phyloP scores from a whole-genome alignment of 2,329 filamentous ascomycete species.

The Aureobasidium sp. region DNA sequence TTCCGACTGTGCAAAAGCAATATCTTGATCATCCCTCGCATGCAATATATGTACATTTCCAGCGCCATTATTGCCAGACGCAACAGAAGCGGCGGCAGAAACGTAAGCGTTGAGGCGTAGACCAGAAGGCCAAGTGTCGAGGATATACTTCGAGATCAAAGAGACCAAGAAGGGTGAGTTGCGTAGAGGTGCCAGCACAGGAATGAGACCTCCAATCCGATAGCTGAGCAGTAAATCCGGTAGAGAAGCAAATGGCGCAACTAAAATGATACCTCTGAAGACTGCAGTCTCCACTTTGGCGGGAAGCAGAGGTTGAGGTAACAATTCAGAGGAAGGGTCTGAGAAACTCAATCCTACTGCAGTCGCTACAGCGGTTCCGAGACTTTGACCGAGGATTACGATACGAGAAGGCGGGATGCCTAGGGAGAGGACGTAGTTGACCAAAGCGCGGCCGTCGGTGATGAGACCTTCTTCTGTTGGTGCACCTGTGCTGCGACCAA shows the following conservation, averaged over 20 bases:
- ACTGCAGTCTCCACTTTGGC: constrained; percentile 44
- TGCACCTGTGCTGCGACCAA: constrained; percentile 80
- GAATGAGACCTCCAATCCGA: constrained; percentile 79
- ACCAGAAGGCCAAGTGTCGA: constrained; percentile 86
- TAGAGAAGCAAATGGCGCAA: constrained; percentile 82
- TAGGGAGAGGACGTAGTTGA: constrained; percentile 76
- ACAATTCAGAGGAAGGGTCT: constrained; percentile 26
- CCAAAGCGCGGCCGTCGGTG: constrained; percentile 76
- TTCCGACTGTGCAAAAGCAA: constrained; percentile 77
- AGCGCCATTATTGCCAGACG: constrained; percentile 37
- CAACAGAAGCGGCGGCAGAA: constrained; percentile 46
- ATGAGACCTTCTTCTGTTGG: constrained; percentile 87
- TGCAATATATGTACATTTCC: constrained; percentile 76
- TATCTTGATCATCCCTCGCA: constrained; percentile 83
- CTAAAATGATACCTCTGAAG: constrained; percentile 83
- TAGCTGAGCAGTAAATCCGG: constrained; percentile 80
- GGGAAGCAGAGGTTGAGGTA: neutral
- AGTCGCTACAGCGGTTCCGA: constrained; percentile 86
- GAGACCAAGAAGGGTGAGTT: constrained; percentile 70
- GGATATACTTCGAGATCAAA: constrained; percentile 67
- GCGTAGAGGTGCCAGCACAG: constrained; percentile 79
- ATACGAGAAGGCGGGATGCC: constrained; percentile 76
- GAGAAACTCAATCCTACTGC: constrained; percentile 78
- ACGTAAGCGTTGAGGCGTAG: constrained; percentile 72
- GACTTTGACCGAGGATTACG: constrained; percentile 84